Base-by-base conservation (phyloP, 2,329 filamentous ascomycete genomes). In the Acrocalymma vagum region DNA sequence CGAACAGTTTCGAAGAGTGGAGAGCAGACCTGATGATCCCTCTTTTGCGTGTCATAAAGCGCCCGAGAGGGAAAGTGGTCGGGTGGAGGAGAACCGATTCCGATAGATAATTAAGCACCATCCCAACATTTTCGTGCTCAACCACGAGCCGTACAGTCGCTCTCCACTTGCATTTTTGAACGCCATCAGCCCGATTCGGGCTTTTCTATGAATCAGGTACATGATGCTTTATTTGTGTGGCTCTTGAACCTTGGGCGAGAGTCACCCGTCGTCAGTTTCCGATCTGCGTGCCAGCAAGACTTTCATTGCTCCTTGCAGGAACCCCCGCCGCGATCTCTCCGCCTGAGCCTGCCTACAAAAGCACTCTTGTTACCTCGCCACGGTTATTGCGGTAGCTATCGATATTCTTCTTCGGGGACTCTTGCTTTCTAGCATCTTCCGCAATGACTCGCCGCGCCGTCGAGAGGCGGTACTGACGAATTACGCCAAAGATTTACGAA, bases 391-490 rank as follows among this genome's bases (percentile, higher is more conserved):
- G 78, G 39, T 85, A 90, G 67, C 69, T 89, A 10, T 77, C 82
- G 17, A 70, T 95, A 42, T 85, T 93, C 69, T 75, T 85, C 57
- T 84, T 84, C 45, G 92, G 92, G 26, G 79, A 87, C 7, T 77
- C 82, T 40, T 94, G 95, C 72, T 80, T 93, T 55, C 74, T 80
- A 21, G 76, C 90, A 49, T 89, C 90, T 1, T 74, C 86, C 3
- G 62, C 85, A 41, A 73, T 94, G 68, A 70, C 76, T 70, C 65
- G 63, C 63, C 65, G 92, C 29, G 78, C 89, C 9, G 76, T 94
- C 24, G 61, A 74, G 16, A 80, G 84, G 29, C 85, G 86, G 54
- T 78, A 80, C 42, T 65, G 80, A 17, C 74, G 80, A 15, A 75
- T 82, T 9, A 71, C 82, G 20, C 90, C 90, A 9, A 80, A 79